Base-by-base conservation (phyloP, 2,329 filamentous ascomycete genomes). In the Periconia digitata region DNA sequence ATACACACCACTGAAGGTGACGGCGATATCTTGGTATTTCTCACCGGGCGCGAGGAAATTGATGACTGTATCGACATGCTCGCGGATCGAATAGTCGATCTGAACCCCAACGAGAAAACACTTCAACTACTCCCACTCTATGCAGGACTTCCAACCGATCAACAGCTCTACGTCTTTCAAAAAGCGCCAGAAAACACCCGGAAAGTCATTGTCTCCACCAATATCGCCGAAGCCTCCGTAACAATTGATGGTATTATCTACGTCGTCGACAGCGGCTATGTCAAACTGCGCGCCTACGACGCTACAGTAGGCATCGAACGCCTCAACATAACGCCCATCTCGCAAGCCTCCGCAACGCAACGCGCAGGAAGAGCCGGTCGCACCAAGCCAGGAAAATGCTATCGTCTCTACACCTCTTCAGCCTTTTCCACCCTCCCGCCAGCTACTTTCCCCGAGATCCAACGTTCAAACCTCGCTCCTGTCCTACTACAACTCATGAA, bases 101-200 rank as follows among this genome's bases (percentile, higher is more conserved):
- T 92, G 20, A 79, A 82, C 23, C 75, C 83, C 3, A 78, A 80
- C 41, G 76, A 81, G 10, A 79, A 82, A 53, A 75, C 77, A 18
- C 74, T 95, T 7, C 78, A 89, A 50, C 79, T 88, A 4, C 72
- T 97, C 8, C 92, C 92, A 1, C 79, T 97, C 0, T 97, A 95
- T 67, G 90, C 94, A 4, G 94, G 92, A 2, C 80, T 97, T 6
- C 84, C 90, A 2, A 90, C 87, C 8, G 92, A 96, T 55, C 86
- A 96, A 63, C 94, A 97, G 66, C 92, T 96, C 84, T 92, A 92
- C 56, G 87, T 97, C 35, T 97, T 97, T 66, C 90, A 96, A 60
- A 85, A 87, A 45, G 77, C 91, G 2, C 85, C 89, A 0, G 85
- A 89, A 51, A 86, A 92, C 50, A 92, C 86, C 1, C 83, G 94